phyloP scores from a whole-genome alignment of 441 rosid species.

The Gossypium laxum region DNA sequence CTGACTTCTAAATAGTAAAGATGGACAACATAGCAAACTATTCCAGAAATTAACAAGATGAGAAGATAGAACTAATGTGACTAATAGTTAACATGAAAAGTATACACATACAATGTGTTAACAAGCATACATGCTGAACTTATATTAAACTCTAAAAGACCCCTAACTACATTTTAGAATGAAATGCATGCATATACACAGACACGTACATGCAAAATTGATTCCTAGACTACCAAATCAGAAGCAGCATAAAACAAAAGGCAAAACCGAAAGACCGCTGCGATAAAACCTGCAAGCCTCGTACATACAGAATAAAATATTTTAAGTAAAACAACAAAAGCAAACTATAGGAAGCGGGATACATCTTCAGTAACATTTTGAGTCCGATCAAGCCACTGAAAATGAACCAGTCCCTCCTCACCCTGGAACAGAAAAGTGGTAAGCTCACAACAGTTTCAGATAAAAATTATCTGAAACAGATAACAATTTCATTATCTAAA shows the following conservation, averaged over 20 bases:
- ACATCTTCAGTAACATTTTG: slow-evolving; percentile 68
- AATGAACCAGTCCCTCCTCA: slow-evolving; percentile 79
- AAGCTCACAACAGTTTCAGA: background rate
- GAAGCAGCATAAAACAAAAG: background rate
- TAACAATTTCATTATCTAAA: background rate
- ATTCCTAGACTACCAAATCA: background rate
- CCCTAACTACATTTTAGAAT: background rate
- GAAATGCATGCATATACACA: background rate
- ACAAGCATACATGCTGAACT: background rate
- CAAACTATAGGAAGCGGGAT: slow-evolving; percentile 34
- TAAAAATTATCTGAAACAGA: background rate
- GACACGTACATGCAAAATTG: background rate
- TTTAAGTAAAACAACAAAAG: background rate
- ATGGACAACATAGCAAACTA: background rate
- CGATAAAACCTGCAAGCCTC: background rate
- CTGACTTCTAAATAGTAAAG: background rate
- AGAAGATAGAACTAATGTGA: background rate
- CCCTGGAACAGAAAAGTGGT: slow-evolving; percentile 33
- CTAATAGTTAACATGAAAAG: background rate
- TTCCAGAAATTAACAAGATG: background rate
- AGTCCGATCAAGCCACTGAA: slow-evolving; percentile 86
- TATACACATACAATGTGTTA: background rate
- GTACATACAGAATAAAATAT: background rate
- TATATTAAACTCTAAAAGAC: background rate
- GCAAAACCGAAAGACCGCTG: too few relatives aligned